phyloP scores from a whole-genome alignment of 352 stramenopile species.

The Ochromonadaceae sp. region DNA sequence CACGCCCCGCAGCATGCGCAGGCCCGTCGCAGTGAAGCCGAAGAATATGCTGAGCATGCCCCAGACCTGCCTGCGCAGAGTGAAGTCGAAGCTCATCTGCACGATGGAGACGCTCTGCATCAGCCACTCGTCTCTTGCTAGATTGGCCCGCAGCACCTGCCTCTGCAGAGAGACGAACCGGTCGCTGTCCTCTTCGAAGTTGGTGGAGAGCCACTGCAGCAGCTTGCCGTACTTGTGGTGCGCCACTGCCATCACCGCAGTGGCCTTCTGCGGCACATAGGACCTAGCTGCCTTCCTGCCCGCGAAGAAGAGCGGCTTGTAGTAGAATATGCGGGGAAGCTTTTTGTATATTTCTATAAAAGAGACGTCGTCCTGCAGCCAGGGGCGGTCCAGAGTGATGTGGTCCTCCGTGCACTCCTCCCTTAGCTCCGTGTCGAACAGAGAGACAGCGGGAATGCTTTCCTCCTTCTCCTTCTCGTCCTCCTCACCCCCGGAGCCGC shows the following conservation, averaged over 20 bases:
- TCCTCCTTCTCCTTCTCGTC: too few species aligned
- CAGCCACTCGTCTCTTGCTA: background rate
- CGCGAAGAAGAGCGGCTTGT: background rate
- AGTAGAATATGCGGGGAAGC: background rate
- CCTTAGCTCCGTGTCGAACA: too few species aligned
- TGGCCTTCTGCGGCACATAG: background rate
- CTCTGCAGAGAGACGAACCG: background rate
- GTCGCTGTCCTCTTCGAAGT: constrained; percentile 8
- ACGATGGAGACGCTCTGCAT: background rate
- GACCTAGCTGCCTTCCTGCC: background rate
- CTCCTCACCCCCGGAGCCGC: too few species aligned
- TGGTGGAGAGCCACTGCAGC: background rate
- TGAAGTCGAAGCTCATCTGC: constrained; percentile 1
- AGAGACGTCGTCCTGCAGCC: background rate
- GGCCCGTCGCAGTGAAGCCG: too few species aligned
- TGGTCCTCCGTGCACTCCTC: background rate
- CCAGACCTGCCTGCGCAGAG: background rate
- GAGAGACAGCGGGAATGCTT: too few species aligned
- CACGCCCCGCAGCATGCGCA: background rate
- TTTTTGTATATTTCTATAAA: background rate
- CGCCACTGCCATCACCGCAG: background rate
- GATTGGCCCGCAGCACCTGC: background rate
- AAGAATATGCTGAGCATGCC: too few species aligned
- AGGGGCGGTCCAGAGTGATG: constrained; percentile 6
- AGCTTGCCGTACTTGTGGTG: background rate